A percentile compares a stretch with the other conserved stretches of the same genome.
Conservation (phyloP, 352 stramenopile genomes). For the Peronosclerospora sorghi region DNA sequence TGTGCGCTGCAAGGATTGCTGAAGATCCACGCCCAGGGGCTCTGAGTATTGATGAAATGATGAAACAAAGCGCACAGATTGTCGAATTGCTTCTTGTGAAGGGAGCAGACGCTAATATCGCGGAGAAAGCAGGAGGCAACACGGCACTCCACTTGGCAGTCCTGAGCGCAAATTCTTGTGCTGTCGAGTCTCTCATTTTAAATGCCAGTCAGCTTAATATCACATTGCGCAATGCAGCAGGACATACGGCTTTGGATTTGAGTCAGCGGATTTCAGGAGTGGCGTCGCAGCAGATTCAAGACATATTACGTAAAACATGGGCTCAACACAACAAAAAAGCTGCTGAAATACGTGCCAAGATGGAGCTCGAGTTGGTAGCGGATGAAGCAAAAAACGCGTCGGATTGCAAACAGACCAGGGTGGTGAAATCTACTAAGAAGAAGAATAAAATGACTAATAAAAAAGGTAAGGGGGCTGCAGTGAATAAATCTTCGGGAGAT, state of each 20-base stretch:
- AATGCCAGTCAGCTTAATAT: conserved; percentile 14
- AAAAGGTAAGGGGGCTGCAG: conserved; percentile 5
- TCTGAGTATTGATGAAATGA: conserved; percentile 20
- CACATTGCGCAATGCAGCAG: conserved; percentile 22
- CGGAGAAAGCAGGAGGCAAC: conserved; percentile 34
- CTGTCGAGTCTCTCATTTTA: conserved; percentile 25
- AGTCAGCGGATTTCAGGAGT: conserved; percentile 18
- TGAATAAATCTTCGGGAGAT: background rate
- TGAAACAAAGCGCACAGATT: conserved; percentile 36
- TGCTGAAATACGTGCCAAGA: conserved; percentile 10
- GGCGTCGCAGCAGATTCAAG: conserved; percentile 14
- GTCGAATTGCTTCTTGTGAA: conserved; percentile 34
- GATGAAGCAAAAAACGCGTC: conserved; percentile 7
- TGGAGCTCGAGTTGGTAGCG: conserved; percentile 18
- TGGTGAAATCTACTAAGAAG: conserved; percentile 22
- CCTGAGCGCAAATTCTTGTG: conserved; percentile 41
- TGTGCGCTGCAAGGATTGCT: conserved; percentile 55
- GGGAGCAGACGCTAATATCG: conserved; percentile 31
- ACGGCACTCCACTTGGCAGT: conserved; percentile 70
- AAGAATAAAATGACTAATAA: conserved; percentile 37
- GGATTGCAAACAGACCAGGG: background rate
- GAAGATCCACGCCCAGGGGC: conserved; percentile 20
- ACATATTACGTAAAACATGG: conserved; percentile 16
- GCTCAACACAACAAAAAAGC: conserved; percentile 12
- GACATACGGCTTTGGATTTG: conserved; percentile 27